Evolutionary conservation across 768 basidiomycete species (phyloP).

Genomic region (Calocera viscosa): DNA sequence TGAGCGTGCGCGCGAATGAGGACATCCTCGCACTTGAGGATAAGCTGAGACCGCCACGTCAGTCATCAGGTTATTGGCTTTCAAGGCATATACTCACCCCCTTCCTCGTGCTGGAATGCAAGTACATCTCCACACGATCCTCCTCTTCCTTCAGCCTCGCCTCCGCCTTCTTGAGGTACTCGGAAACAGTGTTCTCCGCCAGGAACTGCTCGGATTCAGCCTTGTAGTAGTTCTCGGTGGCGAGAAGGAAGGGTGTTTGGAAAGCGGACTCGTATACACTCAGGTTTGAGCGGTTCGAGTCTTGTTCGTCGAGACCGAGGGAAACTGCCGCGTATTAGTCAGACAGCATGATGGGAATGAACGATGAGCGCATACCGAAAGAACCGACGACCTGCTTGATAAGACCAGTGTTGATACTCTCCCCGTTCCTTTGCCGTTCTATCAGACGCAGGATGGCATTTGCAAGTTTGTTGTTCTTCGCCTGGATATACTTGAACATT

Average conservation of each 20-base stretch:
- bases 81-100: conserved; percentile 35
- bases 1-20: conserved; percentile 78
- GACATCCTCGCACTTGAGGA: conserved; percentile 65
- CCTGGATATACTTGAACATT: conserved; percentile 81
- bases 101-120: conserved; percentile 80
- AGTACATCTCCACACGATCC: conserved; percentile 85
- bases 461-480: conserved; percentile 67
- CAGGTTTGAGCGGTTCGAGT: conserved; percentile 83
- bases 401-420: conserved; percentile 81
- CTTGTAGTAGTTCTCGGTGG: conserved; percentile 84
- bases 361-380: conserved; percentile 38
- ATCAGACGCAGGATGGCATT: conserved; percentile 79
- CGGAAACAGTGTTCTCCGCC: conserved; percentile 75
- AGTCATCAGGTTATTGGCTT: conserved; percentile 1
- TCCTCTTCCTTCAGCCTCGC: conserved; percentile 87
- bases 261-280: conserved; percentile 89
- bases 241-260: conserved; percentile 74
- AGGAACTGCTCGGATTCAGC: conserved; percentile 86
- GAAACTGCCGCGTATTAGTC: conserved; percentile 39
- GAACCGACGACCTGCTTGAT: conserved; percentile 93
- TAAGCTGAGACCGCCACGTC: conserved; percentile 23
- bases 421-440: conserved; percentile 87
- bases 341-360: no score
- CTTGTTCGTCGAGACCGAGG: conserved; percentile 81
- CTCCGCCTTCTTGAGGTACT: conserved; percentile 92